Evolutionary conservation across 2,329 filamentous ascomycete genomes (phyloP), one percentile per base, ranked within the genome.

Genomic region (Alternaria triticimaculans): DNA sequence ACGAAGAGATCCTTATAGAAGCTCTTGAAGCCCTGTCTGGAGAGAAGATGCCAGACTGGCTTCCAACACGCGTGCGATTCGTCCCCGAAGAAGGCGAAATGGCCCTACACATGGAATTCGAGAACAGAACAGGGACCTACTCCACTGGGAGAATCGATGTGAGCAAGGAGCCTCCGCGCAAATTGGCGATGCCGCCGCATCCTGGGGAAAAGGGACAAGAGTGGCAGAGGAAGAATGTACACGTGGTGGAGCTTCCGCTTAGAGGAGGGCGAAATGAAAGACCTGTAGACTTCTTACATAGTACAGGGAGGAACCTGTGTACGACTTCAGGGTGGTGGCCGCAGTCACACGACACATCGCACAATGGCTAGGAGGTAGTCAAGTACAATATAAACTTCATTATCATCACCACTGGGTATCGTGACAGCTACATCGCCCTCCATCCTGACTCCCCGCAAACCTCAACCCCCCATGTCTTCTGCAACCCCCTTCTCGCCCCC

Each of bases 41-140:
- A 23, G 74, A 72, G 8, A 50, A 66, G 14, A 74, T 76, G 14
- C 74, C 74, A 3, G 67, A 72, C 18, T 77, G 75, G 75, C 55
- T 77, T 12, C 75, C 75, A 5, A 63, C 71, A 11, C 65, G 68
- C 8, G 68, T 77, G 4, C 67, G 67, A 3, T 77, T 76, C 18
- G 72, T 74, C 28, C 61, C 64, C 3, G 71, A 77, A 60, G 71
- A 75, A 15, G 75, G 75, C 11, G 67, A 73, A 6, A 72, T 75
- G 69, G 71, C 74, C 3, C 72, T 77, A 66, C 74, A 72, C 45
- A 61, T 76, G n/a, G 72, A 75, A 11, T 77, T 71, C 26, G 66
- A 72, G 30, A 68, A 72, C 14, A 46, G 62, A 28, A 57, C 58
- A 6, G 65, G 67, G 2, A 63, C 41, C 12, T 67, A 55, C 43